Conservation (phyloP, 768 basidiomycete species). For the Phallus indusiatus region DNA sequence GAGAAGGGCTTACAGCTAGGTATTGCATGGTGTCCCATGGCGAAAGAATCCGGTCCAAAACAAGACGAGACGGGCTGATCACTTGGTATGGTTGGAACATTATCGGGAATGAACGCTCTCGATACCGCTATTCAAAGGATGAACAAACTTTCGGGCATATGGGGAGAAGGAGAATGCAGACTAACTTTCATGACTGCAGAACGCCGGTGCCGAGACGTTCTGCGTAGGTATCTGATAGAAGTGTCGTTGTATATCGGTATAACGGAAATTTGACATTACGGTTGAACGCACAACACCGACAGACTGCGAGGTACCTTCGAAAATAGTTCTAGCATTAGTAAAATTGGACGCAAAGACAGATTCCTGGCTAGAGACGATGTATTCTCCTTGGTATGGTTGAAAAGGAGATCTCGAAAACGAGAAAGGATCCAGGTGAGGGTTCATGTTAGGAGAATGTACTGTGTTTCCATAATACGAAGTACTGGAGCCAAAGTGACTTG, state of each 20-base stretch:
- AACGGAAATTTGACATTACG: neutral
- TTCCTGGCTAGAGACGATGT: neutral
- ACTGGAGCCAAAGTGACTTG: neutral
- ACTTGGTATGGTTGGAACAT: too few relatives aligned
- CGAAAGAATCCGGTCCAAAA: neutral
- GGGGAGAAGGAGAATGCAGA: neutral
- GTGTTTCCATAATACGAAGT: neutral
- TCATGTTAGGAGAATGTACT: neutral
- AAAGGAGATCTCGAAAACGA: neutral
- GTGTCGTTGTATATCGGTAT: neutral
- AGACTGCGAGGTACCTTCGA: neutral
- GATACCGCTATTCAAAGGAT: neutral
- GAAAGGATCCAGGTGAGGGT: neutral
- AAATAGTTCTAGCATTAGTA: neutral
- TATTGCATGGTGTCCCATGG: neutral
- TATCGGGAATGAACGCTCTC: neutral
- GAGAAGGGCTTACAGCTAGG: neutral
- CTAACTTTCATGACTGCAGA: neutral
- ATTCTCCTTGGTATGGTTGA: neutral
- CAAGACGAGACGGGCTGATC: too few relatives aligned
- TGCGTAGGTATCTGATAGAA: neutral
- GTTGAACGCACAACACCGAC: neutral
- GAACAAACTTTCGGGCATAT: neutral
- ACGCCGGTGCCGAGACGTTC: neutral
- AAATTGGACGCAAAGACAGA: neutral